These are phyloP conservation scores for Trametes cinnabarina DNA, from an alignment of 768 basidiomycete genomes.

Conservation along the genomic window DNA sequence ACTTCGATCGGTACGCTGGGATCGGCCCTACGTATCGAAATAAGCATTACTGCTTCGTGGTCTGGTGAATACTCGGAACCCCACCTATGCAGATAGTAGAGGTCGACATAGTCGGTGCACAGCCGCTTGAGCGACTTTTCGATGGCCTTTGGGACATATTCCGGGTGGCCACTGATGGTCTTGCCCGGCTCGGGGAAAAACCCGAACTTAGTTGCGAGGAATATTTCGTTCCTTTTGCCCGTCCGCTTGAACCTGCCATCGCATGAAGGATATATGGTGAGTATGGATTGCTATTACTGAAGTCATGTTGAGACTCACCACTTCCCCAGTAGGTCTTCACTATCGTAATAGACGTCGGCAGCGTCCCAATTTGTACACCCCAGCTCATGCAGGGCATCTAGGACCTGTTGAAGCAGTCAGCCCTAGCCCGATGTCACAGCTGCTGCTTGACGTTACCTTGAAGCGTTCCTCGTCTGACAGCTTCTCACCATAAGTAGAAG, in stretches of 20 bases:
- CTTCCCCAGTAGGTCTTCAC: constrained; percentile 45
- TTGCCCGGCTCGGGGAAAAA: constrained; percentile 26
- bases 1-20: constrained; percentile 26
- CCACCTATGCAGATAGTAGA: constrained; percentile 41
- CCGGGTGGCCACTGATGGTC: constrained; percentile 36
- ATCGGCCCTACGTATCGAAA: constrained; percentile 18
- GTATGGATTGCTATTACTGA: too few relatives aligned
- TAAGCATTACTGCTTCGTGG: background rate
- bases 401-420: constrained; percentile 30
- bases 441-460: constrained; percentile 37
- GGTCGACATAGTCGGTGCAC: constrained; percentile 36
- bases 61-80: background rate
- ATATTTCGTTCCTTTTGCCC: constrained; percentile 51
- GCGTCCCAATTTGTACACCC: constrained; percentile 51
- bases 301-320: constrained; percentile 28
- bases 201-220: constrained; percentile 63
- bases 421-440: constrained; percentile 10
- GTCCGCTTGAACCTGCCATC: constrained; percentile 46
- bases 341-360: constrained; percentile 41
- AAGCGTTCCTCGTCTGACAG: constrained; percentile 57
- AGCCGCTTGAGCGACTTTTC: constrained; percentile 40
- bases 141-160: constrained; percentile 39
- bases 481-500: constrained; percentile 43
- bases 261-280: too few relatives aligned
- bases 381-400: constrained; percentile 40